Conservation (phyloP, 1,284 basidiomycete species). For the Coriolopsis trogii region DNA sequence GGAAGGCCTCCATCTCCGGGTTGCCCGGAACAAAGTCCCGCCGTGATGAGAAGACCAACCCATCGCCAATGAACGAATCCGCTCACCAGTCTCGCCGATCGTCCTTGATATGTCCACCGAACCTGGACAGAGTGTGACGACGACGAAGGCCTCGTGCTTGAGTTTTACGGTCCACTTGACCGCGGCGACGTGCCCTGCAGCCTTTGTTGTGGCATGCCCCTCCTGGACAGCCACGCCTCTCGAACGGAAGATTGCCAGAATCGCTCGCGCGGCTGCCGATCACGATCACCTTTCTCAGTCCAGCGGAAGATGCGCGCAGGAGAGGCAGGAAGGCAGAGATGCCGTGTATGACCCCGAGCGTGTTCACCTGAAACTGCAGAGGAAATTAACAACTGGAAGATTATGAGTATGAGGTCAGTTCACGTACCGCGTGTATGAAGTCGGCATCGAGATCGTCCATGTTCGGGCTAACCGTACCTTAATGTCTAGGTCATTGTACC, state of each 20-base stretch:
- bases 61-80: not conserved
- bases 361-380: constrained; percentile 38
- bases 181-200: constrained; percentile 40
- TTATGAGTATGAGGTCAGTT: not conserved
- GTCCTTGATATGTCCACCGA: constrained; percentile 33
- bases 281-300: constrained; percentile 41
- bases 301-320: constrained; percentile 32
- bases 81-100: constrained; percentile 2
- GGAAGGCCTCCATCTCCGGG: not conserved
- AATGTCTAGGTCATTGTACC: not conserved
- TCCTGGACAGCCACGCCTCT: constrained; percentile 10
- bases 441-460: constrained; percentile 21
- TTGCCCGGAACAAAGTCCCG: not conserved
- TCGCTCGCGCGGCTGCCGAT: constrained; percentile 22
- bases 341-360: constrained; percentile 39
- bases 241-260: constrained; percentile 15
- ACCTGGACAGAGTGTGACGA: constrained; percentile 41
- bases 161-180: constrained; percentile 41
- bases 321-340: constrained; percentile 43
- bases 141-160: constrained; percentile 39
- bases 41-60: not conserved
- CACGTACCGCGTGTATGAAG: constrained; percentile 16
- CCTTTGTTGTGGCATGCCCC: constrained; percentile 41
- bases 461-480: constrained; percentile 1
- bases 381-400: not conserved